Evolutionary conservation across 2,329 filamentous ascomycete species (phyloP).

Genomic region (Pseudopyricularia cyperi): DNA sequence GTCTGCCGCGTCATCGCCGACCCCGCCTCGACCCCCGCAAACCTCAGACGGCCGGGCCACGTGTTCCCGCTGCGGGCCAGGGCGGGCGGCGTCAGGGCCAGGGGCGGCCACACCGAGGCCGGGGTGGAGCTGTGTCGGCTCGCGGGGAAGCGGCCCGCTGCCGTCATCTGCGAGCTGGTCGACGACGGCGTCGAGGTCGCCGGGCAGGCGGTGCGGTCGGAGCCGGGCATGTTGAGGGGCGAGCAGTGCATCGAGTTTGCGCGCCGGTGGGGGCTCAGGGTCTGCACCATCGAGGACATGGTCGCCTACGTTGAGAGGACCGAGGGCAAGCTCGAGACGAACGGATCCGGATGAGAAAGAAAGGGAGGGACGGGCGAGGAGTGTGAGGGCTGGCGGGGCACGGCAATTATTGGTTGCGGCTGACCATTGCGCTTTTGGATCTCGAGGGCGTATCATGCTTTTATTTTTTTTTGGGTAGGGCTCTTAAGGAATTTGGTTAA

Average conservation of each 20-base stretch:
- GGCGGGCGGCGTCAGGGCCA: slow-evolving; percentile 65
- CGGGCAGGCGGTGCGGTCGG: slow-evolving; percentile 51
- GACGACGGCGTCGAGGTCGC: slow-evolving; percentile 65
- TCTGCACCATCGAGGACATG: slow-evolving; percentile 90
- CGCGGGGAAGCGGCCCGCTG: slow-evolving; percentile 63
- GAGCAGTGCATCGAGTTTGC: slow-evolving; percentile 85
- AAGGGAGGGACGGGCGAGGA: too few species aligned
- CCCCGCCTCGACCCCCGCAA: slow-evolving; percentile 36
- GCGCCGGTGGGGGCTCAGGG: slow-evolving; percentile 74
- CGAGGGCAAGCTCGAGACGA: slow-evolving; percentile 45
- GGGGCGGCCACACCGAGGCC: slow-evolving; percentile 86
- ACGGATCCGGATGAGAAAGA: slow-evolving; percentile 18
- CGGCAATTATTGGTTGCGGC: too few species aligned
- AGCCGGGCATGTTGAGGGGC: slow-evolving; percentile 80
- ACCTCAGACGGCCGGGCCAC: slow-evolving; percentile 77
- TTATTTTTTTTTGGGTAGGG: not conserved
- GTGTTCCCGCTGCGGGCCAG: slow-evolving; percentile 73
- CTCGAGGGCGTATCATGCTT: too few species aligned
- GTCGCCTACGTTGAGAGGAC: slow-evolving; percentile 66
- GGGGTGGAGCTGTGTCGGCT: slow-evolving; percentile 81
- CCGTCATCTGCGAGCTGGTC: slow-evolving; percentile 84
- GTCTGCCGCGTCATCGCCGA: slow-evolving; percentile 70
- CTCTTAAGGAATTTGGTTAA: too few species aligned
- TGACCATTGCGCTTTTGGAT: too few species aligned
- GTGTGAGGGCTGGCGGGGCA: too few species aligned